Evolutionary conservation across 1,284 basidiomycete species (phyloP), one percentile per base, ranked within the genome.

Genomic region (Singerocomus inundabilis): DNA sequence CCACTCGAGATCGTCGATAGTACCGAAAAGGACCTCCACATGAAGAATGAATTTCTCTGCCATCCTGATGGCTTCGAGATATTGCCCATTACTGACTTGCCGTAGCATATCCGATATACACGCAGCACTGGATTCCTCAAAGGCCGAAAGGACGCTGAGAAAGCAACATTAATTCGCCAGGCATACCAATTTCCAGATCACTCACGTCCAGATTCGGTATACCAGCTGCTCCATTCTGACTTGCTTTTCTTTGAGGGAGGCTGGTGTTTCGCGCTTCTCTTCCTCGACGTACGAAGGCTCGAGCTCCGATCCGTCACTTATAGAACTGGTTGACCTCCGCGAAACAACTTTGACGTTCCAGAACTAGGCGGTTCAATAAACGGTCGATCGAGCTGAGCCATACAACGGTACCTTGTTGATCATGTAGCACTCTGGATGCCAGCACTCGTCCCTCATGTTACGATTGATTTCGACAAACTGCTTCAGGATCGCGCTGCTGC

Each of bases 401-500:
- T n/a, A 30, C 6, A 46, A 29, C 13, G 60, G 49, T 52, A 93
- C 92, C 79, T 97, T 98, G 74, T 98, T 96, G 62, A 99, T 98
- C 95, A 99, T 98, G 72, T 99, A 98, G 71, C 96, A 99, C 72
- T 99, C 96, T 44, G 96, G 96, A 79, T 99, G 96, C 96, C 97
- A 99, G 67, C 97, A 98, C 74, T 99, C 97, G 72, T 99, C 94
- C 51, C 86, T 81, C 79, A 92, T 93, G 72, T 98, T 99, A 56
- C 96, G 82, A 66, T 99, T 99, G 74, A 99, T 98, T 74, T 99
- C 96, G 54, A 99, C 96, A 65, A 98, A 99, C 69, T 99, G 96
- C 73, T 99, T 99, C 60, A 99, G 75, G 57, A 99, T 99, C n/a
- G 97, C 97, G 49, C 90, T 97, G 61, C 87, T 91, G 72, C 96